Evolutionary conservation across 148 eudicot genomes (phyloP), one percentile per base, ranked within the genome.

Genomic region (Chenopodium suecicum): DNA sequence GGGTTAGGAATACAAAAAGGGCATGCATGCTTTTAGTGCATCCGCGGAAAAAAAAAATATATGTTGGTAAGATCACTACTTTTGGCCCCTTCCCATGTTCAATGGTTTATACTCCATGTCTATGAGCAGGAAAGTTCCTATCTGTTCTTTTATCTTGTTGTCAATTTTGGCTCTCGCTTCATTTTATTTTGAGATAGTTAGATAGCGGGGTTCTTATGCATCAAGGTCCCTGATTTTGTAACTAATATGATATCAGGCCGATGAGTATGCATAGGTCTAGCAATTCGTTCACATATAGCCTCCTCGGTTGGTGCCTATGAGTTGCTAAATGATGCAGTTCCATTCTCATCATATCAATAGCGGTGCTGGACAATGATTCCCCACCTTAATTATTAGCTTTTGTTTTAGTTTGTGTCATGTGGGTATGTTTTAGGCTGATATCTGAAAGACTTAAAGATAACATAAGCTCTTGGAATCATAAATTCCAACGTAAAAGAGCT

Each of bases 1-100:
- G 85, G 82, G 77, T 84, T 82, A 88, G 91, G 78, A 79, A 82
- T 82, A 86, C 81, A 81, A 82, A 83, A 78, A 80, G 86, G 54
- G 85, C 78, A 87, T 85, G 90, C 90, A 89, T 91, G 89, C 82
- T 58, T 82, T 83, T 80, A 88, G 85, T 81, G 83, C 86, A 86
- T 86, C 89, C 85, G 78, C 75, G 76, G 84, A 58, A 78, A 52
- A 77, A 31, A 64, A 74, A 34, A 27, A 31, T 25, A 25, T 25
- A 34, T 20, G 29, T 17, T 63, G 64, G 70, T 58, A 77, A 67
- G 75, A 44, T 74, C 75, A 63, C 79, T 84, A 48, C 56, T 78
- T 73, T 72, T 27, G 41, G 25, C 25, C 77, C 68, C 58, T 77
- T 66, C 41, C 22, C 76, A 69, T 23, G 56, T 71, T 56, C 48